A percentile compares a stretch with the other conserved stretches of the same genome.
Evolutionary conservation across 2,329 filamentous ascomycete genomes (phyloP).

Genomic region (Epichloe aotearoae): DNA sequence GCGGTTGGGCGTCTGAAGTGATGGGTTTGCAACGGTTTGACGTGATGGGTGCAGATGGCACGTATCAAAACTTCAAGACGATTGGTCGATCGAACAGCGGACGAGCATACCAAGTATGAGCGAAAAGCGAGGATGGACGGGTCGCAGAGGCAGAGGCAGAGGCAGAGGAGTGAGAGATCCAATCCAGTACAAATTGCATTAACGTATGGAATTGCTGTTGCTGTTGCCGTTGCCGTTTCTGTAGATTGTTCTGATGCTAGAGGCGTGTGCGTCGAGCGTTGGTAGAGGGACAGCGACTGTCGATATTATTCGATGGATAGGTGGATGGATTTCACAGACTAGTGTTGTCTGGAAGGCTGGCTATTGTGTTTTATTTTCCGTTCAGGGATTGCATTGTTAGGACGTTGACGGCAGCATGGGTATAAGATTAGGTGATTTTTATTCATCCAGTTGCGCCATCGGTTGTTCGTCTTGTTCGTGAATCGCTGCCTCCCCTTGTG

Average conservation of each 20-base stretch:
- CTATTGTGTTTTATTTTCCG: background rate
- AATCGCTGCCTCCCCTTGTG: no score
- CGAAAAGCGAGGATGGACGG: background rate
- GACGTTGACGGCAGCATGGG: background rate
- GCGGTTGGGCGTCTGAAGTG: constrained; percentile 37
- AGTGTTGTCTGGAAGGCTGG: background rate
- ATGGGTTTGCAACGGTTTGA: constrained; percentile 39
- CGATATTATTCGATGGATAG: no score
- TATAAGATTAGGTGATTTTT: background rate
- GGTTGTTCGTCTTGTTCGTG: no score
- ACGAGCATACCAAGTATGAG: constrained; percentile 12
- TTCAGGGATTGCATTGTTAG: background rate
- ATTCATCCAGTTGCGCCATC: no score
- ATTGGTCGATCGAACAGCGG: constrained; percentile 32
- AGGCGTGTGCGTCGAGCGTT: background rate
- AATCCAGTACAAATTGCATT: background rate
- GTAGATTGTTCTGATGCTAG: background rate
- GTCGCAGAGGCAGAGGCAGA: background rate
- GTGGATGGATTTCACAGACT: background rate
- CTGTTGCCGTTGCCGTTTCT: background rate
- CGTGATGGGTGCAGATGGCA: constrained; percentile 34
- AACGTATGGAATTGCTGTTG: background rate
- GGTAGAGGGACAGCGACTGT: background rate
- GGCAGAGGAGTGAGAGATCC: background rate
- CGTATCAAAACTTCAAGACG: constrained; percentile 39